Evolutionary conservation across 2,329 filamentous ascomycete species (phyloP).

Genomic region (Trichothecium sympodiale): DNA sequence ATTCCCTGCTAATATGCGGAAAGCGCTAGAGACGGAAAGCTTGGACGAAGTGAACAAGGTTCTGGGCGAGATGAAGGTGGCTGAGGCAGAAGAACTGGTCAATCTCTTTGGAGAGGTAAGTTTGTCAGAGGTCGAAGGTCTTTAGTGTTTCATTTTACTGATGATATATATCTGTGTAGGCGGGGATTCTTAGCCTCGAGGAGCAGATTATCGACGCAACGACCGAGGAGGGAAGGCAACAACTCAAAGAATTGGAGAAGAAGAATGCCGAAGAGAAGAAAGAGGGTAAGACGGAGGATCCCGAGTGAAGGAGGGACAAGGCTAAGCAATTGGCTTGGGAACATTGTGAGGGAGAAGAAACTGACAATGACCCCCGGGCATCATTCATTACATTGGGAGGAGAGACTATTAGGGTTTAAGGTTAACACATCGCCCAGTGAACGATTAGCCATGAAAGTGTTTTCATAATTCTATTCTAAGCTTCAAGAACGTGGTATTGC

Average conservation of each 20-base stretch:
- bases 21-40: conserved; percentile 77
- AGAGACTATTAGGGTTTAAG: too few species aligned
- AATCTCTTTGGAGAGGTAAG: conserved; percentile 62
- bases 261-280: conserved; percentile 18
- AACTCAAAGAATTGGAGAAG: conserved; percentile 64
- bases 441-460: too few species aligned
- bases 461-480: too few species aligned
- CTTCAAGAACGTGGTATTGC: too few species aligned
- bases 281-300: conserved; percentile 19
- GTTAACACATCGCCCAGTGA: too few species aligned
- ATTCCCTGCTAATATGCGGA: conserved; percentile 71
- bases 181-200: conserved; percentile 82
- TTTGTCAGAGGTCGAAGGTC: neutral
- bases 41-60: conserved; percentile 53
- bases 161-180: conserved; percentile 28
- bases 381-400: too few species aligned
- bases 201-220: conserved; percentile 93
- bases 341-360: too few species aligned
- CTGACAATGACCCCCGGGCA: too few species aligned
- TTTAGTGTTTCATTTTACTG: conserved; percentile 6
- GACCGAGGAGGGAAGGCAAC: conserved; percentile 71
- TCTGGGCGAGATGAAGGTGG: conserved; percentile 76
- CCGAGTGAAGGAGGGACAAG: conserved; percentile 31
- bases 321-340: too few species aligned
- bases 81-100: conserved; percentile 78